Percentiles rank a stretch among this genome's conserved stretches.
phyloP scores from a whole-genome alignment of 140 eudicot species.

The Bidens hawaiensis region DNA sequence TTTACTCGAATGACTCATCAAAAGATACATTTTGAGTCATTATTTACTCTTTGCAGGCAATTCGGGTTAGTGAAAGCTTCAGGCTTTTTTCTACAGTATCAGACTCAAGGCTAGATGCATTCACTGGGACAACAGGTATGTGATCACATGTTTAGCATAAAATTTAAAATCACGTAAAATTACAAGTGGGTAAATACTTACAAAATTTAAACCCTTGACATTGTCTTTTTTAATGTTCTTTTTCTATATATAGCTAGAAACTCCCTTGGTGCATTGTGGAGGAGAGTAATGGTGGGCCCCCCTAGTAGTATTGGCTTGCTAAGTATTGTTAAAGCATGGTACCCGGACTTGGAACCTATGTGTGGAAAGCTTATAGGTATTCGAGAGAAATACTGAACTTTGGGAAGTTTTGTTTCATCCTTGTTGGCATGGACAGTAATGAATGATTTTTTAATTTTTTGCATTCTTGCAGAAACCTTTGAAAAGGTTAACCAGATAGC shows the following conservation, averaged over 20 bases:
- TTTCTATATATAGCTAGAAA: slow-evolving; percentile 38
- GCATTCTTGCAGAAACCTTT: slow-evolving; percentile 65
- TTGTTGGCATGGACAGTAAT: slow-evolving; percentile 6
- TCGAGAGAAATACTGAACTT: neutral
- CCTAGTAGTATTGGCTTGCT: slow-evolving; percentile 50
- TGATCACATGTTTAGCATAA: neutral
- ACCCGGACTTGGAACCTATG: slow-evolving; percentile 67
- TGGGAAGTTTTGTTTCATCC: neutral
- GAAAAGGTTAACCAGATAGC: slow-evolving; percentile 52
- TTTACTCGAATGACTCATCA: neutral
- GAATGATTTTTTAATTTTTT: slow-evolving; percentile 4
- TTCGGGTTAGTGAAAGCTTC: slow-evolving; percentile 61
- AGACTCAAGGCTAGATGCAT: slow-evolving; percentile 47
- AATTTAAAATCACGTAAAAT: neutral
- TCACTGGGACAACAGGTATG: slow-evolving; percentile 55
- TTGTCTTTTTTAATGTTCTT: neutral
- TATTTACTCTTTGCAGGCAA: slow-evolving; percentile 49
- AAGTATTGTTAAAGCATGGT: slow-evolving; percentile 60
- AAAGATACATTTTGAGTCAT: neutral
- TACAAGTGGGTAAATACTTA: neutral
- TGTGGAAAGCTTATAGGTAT: slow-evolving; percentile 70
- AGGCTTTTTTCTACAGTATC: slow-evolving; percentile 81
- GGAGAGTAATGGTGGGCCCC: slow-evolving; percentile 63
- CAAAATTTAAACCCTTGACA: neutral
- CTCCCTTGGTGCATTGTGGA: slow-evolving; percentile 71